These are phyloP conservation scores for Erodium trifolium DNA, from an alignment of 441 rosid genomes.

Conservation along the genomic window DNA sequence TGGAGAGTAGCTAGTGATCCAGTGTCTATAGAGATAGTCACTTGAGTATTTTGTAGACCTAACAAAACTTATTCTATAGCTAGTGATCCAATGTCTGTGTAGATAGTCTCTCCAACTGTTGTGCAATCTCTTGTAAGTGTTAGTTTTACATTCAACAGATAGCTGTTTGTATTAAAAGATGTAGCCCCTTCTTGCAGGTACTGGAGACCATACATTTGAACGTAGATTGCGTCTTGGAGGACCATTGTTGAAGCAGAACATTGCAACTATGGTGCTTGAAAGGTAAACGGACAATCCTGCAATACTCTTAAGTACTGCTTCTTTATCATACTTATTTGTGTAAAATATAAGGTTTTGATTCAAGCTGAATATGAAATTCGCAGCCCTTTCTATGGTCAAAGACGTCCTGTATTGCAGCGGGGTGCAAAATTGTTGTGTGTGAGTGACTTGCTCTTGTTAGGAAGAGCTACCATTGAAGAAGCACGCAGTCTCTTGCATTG, in stretches of 20 bases:
- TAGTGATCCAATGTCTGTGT: neutral
- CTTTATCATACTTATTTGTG: constrained; percentile 17
- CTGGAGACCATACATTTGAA: constrained; percentile 85
- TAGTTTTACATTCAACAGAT: neutral
- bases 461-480: constrained; percentile 92
- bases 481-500: constrained; percentile 82
- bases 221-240: constrained; percentile 88
- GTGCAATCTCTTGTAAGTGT: constrained; percentile 5
- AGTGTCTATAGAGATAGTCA: neutral
- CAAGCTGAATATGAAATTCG: constrained; percentile 27
- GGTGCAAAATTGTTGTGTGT: constrained; percentile 90
- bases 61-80: neutral
- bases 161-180: constrained; percentile 12
- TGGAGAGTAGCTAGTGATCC: neutral
- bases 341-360: constrained; percentile 19
- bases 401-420: constrained; percentile 79
- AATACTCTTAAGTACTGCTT: constrained; percentile 12
- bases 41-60: neutral
- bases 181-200: constrained; percentile 45
- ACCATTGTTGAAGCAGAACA: constrained; percentile 75
- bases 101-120: neutral
- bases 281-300: constrained; percentile 37
- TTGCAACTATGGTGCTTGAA: constrained; percentile 94
- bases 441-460: constrained; percentile 88
- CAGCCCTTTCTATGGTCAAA: constrained; percentile 93